These are phyloP conservation scores for Myxozyma sirexii DNA, from an alignment of 805 yeast species.

Conservation along the genomic window DNA sequence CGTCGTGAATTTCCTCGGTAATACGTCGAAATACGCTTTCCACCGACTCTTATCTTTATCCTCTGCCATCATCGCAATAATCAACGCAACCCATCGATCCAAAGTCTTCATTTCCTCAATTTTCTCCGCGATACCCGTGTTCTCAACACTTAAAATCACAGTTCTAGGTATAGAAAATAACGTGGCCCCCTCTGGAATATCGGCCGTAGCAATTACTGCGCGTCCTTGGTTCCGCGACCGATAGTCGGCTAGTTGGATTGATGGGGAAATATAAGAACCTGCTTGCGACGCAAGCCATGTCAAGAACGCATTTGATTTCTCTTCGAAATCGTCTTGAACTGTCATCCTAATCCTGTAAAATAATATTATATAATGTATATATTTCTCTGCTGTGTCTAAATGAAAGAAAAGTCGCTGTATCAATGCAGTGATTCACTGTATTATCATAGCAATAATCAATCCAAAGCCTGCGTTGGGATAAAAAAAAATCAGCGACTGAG, in stretches of 20 bases:
- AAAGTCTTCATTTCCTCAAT: conserved; percentile 41
- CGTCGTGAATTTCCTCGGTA: conserved; percentile 66
- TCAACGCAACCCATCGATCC: conserved; percentile 76
- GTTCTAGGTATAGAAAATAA: conserved; percentile 70
- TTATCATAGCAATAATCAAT: too few species aligned
- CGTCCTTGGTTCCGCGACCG: conserved; percentile 69
- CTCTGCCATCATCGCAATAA: conserved; percentile 69
- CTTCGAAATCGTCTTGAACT: neutral
- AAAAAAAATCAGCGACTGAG: neutral
- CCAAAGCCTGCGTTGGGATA: neutral
- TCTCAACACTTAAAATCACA: conserved; percentile 60
- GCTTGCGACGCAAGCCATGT: conserved; percentile 24
- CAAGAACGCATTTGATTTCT: conserved; percentile 12
- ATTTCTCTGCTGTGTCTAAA: too few species aligned
- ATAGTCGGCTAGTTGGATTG: conserved; percentile 63
- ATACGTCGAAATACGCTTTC: conserved; percentile 67
- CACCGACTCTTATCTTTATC: conserved; percentile 59
- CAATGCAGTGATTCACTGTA: too few species aligned
- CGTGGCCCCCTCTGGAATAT: conserved; percentile 62
- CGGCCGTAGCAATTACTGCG: conserved; percentile 66
- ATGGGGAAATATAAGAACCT: conserved; percentile 50
- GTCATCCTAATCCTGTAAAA: neutral
- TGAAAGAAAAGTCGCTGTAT: too few species aligned
- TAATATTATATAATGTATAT: too few species aligned
- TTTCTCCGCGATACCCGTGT: conserved; percentile 41